Conservation (phyloP, 169 alveolate genomes). For the Cryptosporidium xiaoi region DNA sequence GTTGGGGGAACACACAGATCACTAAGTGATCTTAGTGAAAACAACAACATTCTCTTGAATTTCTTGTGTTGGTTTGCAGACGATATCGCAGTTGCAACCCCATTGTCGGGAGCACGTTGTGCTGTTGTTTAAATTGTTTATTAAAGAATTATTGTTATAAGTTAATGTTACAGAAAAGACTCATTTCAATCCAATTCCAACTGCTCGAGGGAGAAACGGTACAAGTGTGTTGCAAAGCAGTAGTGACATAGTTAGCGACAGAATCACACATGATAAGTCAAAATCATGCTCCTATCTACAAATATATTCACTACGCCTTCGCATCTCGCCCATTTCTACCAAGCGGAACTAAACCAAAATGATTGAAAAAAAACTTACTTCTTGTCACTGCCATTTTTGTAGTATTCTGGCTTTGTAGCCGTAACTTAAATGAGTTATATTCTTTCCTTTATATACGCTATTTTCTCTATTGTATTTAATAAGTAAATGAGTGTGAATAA, state of each 20-base stretch:
- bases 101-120: conserved; percentile 86
- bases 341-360: neutral
- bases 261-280: too few species aligned
- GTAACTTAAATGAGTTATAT: neutral
- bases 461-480: neutral
- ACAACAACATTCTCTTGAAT: conserved; percentile 91
- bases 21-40: conserved; percentile 90
- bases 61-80: conserved; percentile 91
- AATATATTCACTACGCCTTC: too few species aligned
- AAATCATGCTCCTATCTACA: too few species aligned
- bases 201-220: too few species aligned
- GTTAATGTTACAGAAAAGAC: too few species aligned
- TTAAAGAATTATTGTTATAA: neutral
- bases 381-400: conserved; percentile 38
- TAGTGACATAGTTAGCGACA: too few species aligned
- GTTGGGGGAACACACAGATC: conserved; percentile 90
- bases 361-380: conserved; percentile 30
- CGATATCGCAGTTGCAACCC: conserved; percentile 92
- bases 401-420: conserved; percentile 8
- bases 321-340: too few species aligned
- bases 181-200: too few species aligned
- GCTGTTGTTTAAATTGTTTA: neutral
- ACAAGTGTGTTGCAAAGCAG: too few species aligned
- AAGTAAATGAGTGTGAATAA: neutral
- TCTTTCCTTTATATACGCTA: neutral